Base-by-base conservation (phyloP, 345 rosid genomes). In the Trapa incisa region DNA sequence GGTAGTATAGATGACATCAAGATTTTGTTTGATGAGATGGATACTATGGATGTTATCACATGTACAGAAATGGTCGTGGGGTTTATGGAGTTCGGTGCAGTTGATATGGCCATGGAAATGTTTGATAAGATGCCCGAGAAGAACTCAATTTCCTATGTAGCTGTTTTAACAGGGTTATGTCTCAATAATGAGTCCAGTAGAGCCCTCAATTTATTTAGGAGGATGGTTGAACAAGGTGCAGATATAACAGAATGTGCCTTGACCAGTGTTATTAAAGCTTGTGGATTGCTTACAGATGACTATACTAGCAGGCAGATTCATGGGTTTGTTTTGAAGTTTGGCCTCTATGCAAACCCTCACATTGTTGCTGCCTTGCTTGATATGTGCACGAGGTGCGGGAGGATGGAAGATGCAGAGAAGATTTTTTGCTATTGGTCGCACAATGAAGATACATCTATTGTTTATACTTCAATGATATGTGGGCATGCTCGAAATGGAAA, bases 351-450 rank as follows among this genome's bases (percentile, higher is more conserved):
- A 38, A 89, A 86, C 79, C 77, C 71, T 78, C 77, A 64, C 72
- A 83, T 88, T 68, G 85, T 83, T 65, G 78, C 89, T 47, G 89
- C 93, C 47, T 75, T 92, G 79, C 75, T 89, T 64, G 90, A 92
- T 75, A 89, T 88, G 96, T 86, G 83, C 78, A 72, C 84, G 53
- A 83, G 84, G 79, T 92, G 96, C 76, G 96, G 83, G 68, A 83
- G 96, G 71, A 86, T 86, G 86, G 72, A 32, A 1, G 96, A 86
- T 79, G 96, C 96, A 41, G 84, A 84, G 61, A 84, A 80, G 75
- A 83, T 92, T 76, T 85, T 80, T 70, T 57, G 35, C 11, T 77
- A 56, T 33, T 81, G 88, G 89, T 84, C 91, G 22, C 72, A 69
- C 52, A 76, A 84, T 52, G 61, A 57, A 37, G 84, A 75, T 68